A percentile compares a stretch with the other conserved stretches of the same genome.
Evolutionary conservation across 106 monocot species (phyloP).

Genomic region (Hemerocallis citrina): DNA sequence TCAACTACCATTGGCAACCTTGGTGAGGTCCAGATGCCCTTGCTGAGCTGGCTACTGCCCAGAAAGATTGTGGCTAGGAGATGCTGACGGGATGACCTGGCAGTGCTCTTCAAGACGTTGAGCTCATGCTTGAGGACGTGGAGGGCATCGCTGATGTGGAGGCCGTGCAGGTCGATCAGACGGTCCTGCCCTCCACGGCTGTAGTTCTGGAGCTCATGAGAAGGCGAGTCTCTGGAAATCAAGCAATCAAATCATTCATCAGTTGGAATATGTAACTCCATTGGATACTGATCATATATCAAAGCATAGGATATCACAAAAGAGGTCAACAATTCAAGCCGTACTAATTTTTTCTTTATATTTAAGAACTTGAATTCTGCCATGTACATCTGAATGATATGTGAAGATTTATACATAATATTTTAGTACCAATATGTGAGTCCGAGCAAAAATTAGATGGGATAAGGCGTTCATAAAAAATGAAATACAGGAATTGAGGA

Average conservation of each 20-base stretch:
- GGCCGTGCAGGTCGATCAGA: conserved; percentile 49
- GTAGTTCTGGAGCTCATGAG: conserved; percentile 13
- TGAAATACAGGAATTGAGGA: too few species aligned
- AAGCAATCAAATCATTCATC: background rate
- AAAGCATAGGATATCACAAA: background rate
- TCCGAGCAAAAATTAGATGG: too few species aligned
- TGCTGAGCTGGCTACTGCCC: conserved; percentile 36
- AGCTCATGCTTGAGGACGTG: conserved; percentile 46
- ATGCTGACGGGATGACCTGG: conserved; percentile 27
- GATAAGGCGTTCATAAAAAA: too few species aligned
- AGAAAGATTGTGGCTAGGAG: conserved; percentile 33
- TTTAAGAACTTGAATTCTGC: too few species aligned
- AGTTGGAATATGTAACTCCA: background rate
- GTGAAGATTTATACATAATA: background rate
- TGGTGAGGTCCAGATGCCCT: conserved; percentile 21
- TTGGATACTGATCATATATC: background rate
- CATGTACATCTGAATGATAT: background rate
- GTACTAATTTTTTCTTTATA: too few species aligned
- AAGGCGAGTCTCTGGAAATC: conserved; percentile 18
- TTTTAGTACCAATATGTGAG: background rate
- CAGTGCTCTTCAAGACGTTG: conserved; percentile 28
- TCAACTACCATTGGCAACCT: conserved; percentile 48
- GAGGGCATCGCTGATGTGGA: conserved; percentile 53
- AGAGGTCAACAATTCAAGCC: too few species aligned
- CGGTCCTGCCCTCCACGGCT: conserved; percentile 23